Base-by-base conservation (phyloP, 2,329 filamentous ascomycete genomes). In the Penicillium sumatraense region DNA sequence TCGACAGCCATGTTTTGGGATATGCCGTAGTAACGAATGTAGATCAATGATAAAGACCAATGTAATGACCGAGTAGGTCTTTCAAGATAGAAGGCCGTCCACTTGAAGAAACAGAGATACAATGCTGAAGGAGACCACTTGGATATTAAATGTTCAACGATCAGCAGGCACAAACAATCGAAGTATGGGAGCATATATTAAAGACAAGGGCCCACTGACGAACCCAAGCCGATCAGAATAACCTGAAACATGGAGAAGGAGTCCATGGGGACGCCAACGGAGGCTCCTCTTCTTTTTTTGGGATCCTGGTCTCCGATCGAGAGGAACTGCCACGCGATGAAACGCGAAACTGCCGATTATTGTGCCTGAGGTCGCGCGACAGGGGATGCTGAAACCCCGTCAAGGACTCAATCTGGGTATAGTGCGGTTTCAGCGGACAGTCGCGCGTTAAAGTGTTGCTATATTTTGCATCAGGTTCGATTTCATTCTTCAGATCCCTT, bases 361-460 rank as follows among this genome's bases (percentile, higher is more conserved):
- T 53, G 47, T 60, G 58, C 57, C 54, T 63, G 54, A 55, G 35
- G 59, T 60, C 53, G 60, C 61, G 60, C 63, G 54, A 62, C 61
- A 68, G 58, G 62, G 61, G 60, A 58, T 33, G 51, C 52, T 63
- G 66, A 71, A 64, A 67, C 66, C 48, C 58, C 54, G 51, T 49
- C 44, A 42, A 47, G 49, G 60, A 31, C 29, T 55, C 59, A 13
- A 20, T 49, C 51, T 24, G 53, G 58, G 61, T 27, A 65, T 61
- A 62, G 59, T 62, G 65, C 61, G 23, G 69, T 72, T 73, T 73
- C 70, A 72, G 58, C 55, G 61, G 51, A 65, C 62, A 68, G 67
- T 73, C 72, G 72, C 72, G 72, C 72, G 72, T 71, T 62, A 74
- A 73, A 57, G 50, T 68, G 72, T 72, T 73, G 62, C 72, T 75